These are phyloP conservation scores for Pythium phragmiticola DNA, from an alignment of 352 stramenopile species.

Conservation along the genomic window DNA sequence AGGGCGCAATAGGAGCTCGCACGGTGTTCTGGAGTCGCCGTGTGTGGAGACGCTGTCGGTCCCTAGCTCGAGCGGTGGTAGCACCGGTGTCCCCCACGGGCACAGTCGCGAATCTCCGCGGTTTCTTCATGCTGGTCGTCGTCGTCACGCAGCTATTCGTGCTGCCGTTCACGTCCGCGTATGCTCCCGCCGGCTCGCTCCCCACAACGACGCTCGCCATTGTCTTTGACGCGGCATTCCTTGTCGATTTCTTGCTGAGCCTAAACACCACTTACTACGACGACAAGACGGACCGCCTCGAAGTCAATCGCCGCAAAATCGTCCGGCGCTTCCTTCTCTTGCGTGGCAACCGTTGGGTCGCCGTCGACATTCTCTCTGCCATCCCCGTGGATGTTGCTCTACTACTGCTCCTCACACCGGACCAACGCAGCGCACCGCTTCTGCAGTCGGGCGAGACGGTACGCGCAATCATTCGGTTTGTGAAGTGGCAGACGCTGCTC, in stretches of 20 bases:
- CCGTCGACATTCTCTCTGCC: conserved; percentile 7
- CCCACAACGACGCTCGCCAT: not conserved
- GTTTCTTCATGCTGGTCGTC: not conserved
- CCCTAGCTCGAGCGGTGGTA: not conserved
- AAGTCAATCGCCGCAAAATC: conserved; percentile 11
- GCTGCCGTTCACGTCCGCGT: conserved; percentile 17
- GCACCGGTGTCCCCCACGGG: conserved; percentile 16
- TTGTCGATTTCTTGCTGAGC: conserved; percentile 16
- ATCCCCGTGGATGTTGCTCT: conserved; percentile 11
- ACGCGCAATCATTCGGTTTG: not conserved
- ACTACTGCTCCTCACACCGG: not conserved
- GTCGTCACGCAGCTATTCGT: conserved; percentile 20
- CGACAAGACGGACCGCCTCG: conserved; percentile 16
- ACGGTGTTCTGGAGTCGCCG: not conserved
- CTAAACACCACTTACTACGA: conserved; percentile 24
- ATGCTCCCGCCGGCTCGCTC: conserved; percentile 7
- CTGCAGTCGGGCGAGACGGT: not conserved
- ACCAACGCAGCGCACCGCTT: not conserved
- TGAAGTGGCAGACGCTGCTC: conserved; percentile 13
- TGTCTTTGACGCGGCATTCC: conserved; percentile 10
- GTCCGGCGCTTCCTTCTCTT: not conserved
- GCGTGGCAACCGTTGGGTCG: conserved; percentile 10
- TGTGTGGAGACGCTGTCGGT: not conserved
- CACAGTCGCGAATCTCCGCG: conserved; percentile 1
- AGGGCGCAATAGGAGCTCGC: not conserved